Evolutionary conservation across 2,329 filamentous ascomycete species (phyloP).

Genomic region (Rhinocladiella similis): DNA sequence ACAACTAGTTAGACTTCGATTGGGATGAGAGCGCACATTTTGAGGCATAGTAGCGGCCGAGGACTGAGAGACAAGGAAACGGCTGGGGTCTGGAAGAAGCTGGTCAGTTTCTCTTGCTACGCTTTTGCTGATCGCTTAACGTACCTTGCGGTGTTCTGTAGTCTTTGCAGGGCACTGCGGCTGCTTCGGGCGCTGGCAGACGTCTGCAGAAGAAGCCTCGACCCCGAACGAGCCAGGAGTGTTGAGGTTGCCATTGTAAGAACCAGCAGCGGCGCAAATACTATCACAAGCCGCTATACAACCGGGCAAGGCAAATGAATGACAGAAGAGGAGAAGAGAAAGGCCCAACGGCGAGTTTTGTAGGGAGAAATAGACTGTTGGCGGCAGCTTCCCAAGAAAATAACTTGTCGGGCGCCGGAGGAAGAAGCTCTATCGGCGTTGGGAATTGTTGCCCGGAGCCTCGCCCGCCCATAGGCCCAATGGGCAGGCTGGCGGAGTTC

Average conservation of each 20-base stretch:
- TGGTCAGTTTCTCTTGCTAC: conserved; percentile 13
- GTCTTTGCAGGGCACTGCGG: conserved; percentile 42
- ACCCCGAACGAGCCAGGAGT: conserved; percentile 47
- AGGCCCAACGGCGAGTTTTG: conserved; percentile 13
- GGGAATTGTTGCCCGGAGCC: background rate
- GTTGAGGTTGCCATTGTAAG: conserved; percentile 56
- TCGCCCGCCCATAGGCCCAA: no score
- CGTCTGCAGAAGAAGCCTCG: conserved; percentile 44
- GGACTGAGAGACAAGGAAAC: conserved; percentile 57
- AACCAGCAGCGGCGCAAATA: conserved; percentile 11
- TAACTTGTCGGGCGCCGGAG: conserved; percentile 12
- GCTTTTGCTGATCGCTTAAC: conserved; percentile 11
- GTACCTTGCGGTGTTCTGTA: conserved; percentile 45
- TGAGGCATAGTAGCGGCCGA: conserved; percentile 67
- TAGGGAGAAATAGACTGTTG: conserved; percentile 15
- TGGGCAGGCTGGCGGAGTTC: no score
- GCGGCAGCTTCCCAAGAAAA: conserved; percentile 18
- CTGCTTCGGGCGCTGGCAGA: conserved; percentile 42
- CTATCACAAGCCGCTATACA: conserved; percentile 6
- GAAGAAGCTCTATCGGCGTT: conserved; percentile 3
- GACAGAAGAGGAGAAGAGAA: conserved; percentile 17
- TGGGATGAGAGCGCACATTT: conserved; percentile 55
- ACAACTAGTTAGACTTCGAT: no score
- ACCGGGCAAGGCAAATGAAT: conserved; percentile 22
- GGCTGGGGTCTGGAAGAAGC: conserved; percentile 14